Conservation (phyloP, 202 grass and related monocot species). For the Setaria viridis region DNA sequence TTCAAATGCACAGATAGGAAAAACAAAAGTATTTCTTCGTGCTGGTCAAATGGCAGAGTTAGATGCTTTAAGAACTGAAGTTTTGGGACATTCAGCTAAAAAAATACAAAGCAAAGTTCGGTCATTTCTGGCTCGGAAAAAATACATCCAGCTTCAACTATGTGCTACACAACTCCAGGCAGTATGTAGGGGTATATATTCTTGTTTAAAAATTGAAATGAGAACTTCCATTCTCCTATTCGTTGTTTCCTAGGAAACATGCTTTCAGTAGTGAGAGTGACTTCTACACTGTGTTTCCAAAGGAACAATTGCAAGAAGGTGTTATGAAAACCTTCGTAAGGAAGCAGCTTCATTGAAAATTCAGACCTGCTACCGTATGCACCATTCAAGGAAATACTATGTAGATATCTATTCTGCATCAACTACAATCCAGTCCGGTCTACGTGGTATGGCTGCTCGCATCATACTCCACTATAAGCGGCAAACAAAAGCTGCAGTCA, state of each 20-base stretch:
- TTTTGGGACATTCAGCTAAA: constrained; percentile 81
- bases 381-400: constrained; percentile 69
- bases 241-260: background rate
- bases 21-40: constrained; percentile 93
- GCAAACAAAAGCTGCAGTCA: constrained; percentile 77
- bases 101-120: constrained; percentile 94
- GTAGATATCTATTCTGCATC: constrained; percentile 53
- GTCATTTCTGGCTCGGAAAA: constrained; percentile 65
- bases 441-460: constrained; percentile 83
- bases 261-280: constrained; percentile 41
- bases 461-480: constrained; percentile 57
- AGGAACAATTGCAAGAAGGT: constrained; percentile 77
- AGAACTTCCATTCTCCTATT: background rate
- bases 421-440: constrained; percentile 72
- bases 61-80: constrained; percentile 93
- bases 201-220: constrained; percentile 21
- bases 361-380: constrained; percentile 70
- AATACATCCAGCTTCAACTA: constrained; percentile 60
- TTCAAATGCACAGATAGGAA: constrained; percentile 81
- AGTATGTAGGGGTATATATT: constrained; percentile 82
- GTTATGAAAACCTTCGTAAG: constrained; percentile 72
- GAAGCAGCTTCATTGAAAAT: constrained; percentile 80
- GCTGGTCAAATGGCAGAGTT: constrained; percentile 99
- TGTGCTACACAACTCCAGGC: constrained; percentile 70
- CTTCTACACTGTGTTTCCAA: constrained; percentile 43